Base-by-base conservation (phyloP, 2,329 filamentous ascomycete species). In the Byssochlamys sp. region DNA sequence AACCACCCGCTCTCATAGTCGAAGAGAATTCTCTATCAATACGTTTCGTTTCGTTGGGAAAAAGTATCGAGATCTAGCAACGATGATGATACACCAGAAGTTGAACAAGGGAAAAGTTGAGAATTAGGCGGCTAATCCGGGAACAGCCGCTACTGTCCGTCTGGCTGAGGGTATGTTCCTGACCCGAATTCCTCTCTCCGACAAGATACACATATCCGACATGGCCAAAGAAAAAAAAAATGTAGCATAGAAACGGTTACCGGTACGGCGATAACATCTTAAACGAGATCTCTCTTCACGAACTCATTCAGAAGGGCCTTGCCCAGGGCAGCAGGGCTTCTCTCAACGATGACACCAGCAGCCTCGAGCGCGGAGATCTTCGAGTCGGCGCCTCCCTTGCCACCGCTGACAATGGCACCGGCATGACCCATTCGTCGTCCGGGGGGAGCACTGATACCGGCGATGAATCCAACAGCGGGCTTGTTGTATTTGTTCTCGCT, bases 351-450 rank as follows among this genome's bases (percentile, higher is more conserved):
- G 69, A 97, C 94, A 75, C 94, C 94, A 62, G 94, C 94, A 63
- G 84, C 83, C 81, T 97, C 89, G 60, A 99, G 86, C 61, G 94
- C 94, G 69, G 86, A 82, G 78, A 99, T 99, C 88, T 99, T 99
- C 73, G 90, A 95, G 80, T 97, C 91, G 64, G 94, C 94, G 74
- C 91, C 94, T 72, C 94, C 94, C 85, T 96, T 97, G 69, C 94
- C 94, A 69, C 94, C 94, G 66, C 89, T 90, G 65, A 99, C 92
- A 73, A 99, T 99, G 72, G 94, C 94, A 81, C 94, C 94, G 66
- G 94, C 94, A 83, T 99, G 94, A 67, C 94, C 94, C 94, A 97
- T 99, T 77, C 94, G 87, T 75, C 94, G 86, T 72, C 94, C 94
- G 33, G 94, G 91, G 57, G 94, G 94, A 64, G 94, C 94, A 66